These are phyloP conservation scores for Boletellus ananas DNA, from an alignment of 768 basidiomycete genomes.

Conservation along the genomic window DNA sequence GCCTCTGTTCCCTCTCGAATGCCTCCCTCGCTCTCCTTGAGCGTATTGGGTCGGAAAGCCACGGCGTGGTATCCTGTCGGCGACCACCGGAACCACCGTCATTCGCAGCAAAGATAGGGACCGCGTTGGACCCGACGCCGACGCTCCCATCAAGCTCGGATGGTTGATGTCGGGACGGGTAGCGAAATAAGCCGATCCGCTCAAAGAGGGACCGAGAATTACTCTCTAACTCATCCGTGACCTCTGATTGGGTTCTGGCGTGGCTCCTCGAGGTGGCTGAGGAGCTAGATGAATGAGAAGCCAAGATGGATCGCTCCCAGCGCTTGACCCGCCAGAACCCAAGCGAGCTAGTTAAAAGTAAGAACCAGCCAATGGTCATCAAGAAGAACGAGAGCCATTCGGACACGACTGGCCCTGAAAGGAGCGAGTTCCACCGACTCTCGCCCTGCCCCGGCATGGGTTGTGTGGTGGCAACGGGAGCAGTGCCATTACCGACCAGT, in stretches of 20 bases:
- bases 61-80: conserved; percentile 29
- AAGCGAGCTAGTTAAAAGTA: conserved; percentile 85
- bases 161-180: conserved; percentile 6
- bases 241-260: conserved; percentile 23
- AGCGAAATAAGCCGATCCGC: conserved; percentile 23
- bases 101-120: conserved; percentile 17
- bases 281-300: conserved; percentile 34
- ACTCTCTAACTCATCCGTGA: conserved; percentile 25
- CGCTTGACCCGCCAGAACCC: conserved; percentile 88
- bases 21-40: conserved; percentile 43
- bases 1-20: conserved; percentile 49
- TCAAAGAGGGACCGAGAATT: conserved; percentile 29
- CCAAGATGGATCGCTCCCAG: conserved; percentile 77
- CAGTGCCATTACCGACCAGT: conserved; percentile 24
- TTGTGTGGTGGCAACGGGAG: conserved; percentile 14
- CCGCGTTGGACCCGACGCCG: conserved; percentile 3
- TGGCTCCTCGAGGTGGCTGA: conserved; percentile 38
- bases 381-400: conserved; percentile 96
- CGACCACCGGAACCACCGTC: conserved; percentile 26
- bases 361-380: conserved; percentile 89
- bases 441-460: conserved; percentile 6
- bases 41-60: conserved; percentile 42
- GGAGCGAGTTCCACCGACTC: conserved; percentile 35
- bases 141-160: conserved; percentile 8
- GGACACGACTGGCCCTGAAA: conserved; percentile 66